Evolutionary conservation across 257 asterid genomes (phyloP).

Genomic region (Gynochthodes officinalis): DNA sequence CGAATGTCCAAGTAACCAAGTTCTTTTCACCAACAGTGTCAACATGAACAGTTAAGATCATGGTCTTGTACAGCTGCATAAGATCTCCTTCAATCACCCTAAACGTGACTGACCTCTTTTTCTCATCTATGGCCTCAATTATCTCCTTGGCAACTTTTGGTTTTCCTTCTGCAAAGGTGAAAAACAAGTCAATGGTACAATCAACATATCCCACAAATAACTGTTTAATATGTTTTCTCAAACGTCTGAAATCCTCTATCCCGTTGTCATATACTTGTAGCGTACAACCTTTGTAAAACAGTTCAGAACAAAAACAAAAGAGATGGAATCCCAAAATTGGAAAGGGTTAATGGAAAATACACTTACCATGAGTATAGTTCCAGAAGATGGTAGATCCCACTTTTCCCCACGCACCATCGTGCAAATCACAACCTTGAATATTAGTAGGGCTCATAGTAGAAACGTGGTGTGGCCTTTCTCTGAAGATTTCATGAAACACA

Average conservation of each 20-base stretch:
- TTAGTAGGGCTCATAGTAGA: slow-evolving; percentile 4
- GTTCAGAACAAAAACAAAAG: too few species aligned
- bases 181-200: background rate
- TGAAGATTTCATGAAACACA: slow-evolving; percentile 15
- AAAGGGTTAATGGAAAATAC: background rate
- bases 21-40: slow-evolving; percentile 11
- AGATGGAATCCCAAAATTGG: background rate
- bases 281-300: too few species aligned
- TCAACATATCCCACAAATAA: too few species aligned
- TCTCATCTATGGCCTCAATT: slow-evolving; percentile 28
- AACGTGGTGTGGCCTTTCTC: background rate
- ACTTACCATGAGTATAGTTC: slow-evolving; percentile 12
- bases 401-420: slow-evolving; percentile 5
- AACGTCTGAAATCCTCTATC: too few species aligned
- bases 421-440: background rate
- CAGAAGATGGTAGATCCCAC: background rate
- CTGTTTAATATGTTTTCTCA: too few species aligned
- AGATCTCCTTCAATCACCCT: slow-evolving; percentile 26
- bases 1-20: slow-evolving; percentile 24
- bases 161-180: background rate
- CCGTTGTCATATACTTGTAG: too few species aligned
- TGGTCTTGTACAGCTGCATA: slow-evolving; percentile 10
- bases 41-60: background rate
- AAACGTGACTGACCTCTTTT: slow-evolving; percentile 27
- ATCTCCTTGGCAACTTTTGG: slow-evolving; percentile 1